Percentiles rank a stretch among this genome's conserved stretches.
These are phyloP conservation scores for Setaria italica DNA, from an alignment of 202 grass and related monocot genomes.

Conservation along the genomic window DNA sequence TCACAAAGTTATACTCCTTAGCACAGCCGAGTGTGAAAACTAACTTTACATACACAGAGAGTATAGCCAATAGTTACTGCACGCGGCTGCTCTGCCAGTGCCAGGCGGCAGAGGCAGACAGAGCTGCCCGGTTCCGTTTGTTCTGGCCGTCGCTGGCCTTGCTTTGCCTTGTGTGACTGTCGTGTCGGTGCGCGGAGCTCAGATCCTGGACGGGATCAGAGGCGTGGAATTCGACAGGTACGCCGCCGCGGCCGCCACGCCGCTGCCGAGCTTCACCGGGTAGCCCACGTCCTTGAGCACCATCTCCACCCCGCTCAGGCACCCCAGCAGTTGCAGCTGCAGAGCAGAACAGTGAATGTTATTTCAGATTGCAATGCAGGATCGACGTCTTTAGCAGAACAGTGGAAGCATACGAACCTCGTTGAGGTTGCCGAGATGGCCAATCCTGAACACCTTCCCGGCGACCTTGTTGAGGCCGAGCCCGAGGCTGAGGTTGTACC, in stretches of 20 bases:
- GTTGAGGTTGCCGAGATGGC: constrained; percentile 92
- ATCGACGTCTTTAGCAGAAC: too few species aligned
- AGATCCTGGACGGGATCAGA: constrained; percentile 90
- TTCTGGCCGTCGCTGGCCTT: background rate
- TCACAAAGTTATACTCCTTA: constrained; percentile 34
- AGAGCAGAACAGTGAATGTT: background rate
- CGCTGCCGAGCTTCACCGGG: constrained; percentile 94
- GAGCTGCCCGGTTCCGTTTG: background rate
- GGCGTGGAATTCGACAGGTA: constrained; percentile 86
- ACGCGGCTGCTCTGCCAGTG: constrained; percentile 6
- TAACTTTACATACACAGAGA: constrained; percentile 47
- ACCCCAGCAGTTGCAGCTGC: constrained; percentile 89
- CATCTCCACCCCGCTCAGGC: constrained; percentile 93
- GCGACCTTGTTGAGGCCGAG: constrained; percentile 94
- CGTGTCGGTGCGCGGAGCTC: background rate
- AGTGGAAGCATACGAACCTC: constrained; percentile 52
- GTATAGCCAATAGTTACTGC: constrained; percentile 22
- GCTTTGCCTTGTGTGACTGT: background rate
- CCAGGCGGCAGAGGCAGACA: constrained; percentile 28
- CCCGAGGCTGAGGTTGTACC: constrained; percentile 92
- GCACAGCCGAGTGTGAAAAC: constrained; percentile 29
- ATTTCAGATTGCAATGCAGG: background rate
- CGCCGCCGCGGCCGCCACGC: constrained; percentile 78
- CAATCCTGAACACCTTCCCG: constrained; percentile 95
- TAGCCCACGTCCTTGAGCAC: constrained; percentile 91